Evolutionary conservation across 2,329 filamentous ascomycete species (phyloP), one percentile per base, ranked within the genome.

Genomic region (Epicoccum sorghinum): DNA sequence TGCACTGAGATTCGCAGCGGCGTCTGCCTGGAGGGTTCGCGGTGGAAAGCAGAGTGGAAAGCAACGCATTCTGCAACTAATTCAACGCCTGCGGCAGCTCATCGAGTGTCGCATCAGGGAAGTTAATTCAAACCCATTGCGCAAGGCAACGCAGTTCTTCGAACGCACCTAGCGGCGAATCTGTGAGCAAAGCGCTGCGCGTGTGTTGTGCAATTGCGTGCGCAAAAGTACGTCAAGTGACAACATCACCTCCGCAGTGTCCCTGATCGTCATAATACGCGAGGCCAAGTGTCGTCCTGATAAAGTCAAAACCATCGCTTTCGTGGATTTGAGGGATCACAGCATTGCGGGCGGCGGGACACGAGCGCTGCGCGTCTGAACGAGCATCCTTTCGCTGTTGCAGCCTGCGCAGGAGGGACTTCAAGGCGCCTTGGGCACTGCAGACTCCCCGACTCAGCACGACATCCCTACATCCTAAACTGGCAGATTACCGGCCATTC

Each of bases 201-300:
- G 52, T 63, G 66, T 67, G 55, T 54, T 60, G 68, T 70, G 66
- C 61, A 61, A 61, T 66, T 61, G 68, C 65, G 66, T 71, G 68
- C 68, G 67, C 67, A 65, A 63, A 58, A 46, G 46, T 46, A 59
- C 66, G 68, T 69, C 70, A 61, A 72, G 71, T 74, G 71, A 72
- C 65, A 42, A 66, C 27, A 29, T 9, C 27, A 29, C 66, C 62
- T 62, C 69, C 59, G 55, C 68, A 64, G 69, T 68, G 65, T 59
- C 54, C 44, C 59, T 62, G 14, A 60, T 67, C 61, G 65, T 68
- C 59, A 65, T 70, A 70, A 69, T 62, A 65, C 66, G 62, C 66
- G 59, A 69, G 63, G 66, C 62, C 48, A 60, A 62, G 67, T 71
- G 69, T 62, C 66, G 51, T 58, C 58, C 61, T 65, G 52, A 58